Conservation (phyloP, 2,329 filamentous ascomycete genomes). For the Sclerotinia trifoliorum region DNA sequence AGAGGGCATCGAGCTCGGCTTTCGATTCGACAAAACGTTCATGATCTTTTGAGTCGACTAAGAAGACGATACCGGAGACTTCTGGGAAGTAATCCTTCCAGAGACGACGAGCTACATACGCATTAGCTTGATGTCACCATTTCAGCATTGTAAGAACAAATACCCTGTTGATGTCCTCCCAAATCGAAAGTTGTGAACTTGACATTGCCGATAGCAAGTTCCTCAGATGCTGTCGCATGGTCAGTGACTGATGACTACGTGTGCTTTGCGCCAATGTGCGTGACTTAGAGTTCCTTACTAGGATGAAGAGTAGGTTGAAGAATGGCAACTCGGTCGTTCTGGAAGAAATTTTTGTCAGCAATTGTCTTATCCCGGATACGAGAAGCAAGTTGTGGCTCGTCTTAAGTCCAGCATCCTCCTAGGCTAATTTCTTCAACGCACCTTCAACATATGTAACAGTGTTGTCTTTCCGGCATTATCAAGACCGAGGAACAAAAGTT, state of each 20-base stretch:
- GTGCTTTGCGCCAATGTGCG: slow-evolving; percentile 15
- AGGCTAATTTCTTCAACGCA: slow-evolving; percentile 44
- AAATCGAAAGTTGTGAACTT: slow-evolving; percentile 94
- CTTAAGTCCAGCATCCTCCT: neutral
- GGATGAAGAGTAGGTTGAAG: slow-evolving; percentile 89
- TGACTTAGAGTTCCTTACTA: slow-evolving; percentile 52
- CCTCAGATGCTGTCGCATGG: slow-evolving; percentile 68
- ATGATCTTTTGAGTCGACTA: slow-evolving; percentile 95
- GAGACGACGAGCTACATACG: slow-evolving; percentile 72
- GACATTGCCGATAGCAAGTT: slow-evolving; percentile 88
- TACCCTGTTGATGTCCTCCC: slow-evolving; percentile 89
- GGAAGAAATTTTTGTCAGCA: slow-evolving; percentile 29
- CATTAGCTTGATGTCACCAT: slow-evolving; percentile 26
- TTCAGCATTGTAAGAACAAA: slow-evolving; percentile 27
- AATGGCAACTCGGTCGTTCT: slow-evolving; percentile 92
- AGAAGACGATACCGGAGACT: slow-evolving; percentile 94
- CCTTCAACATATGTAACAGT: slow-evolving; percentile 92
- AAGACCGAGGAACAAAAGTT: slow-evolving; percentile 88
- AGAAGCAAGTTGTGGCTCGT: slow-evolving; percentile 17
- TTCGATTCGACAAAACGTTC: slow-evolving; percentile 94
- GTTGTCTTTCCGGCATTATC: slow-evolving; percentile 96
- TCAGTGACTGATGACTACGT: slow-evolving; percentile 34
- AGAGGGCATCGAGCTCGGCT: slow-evolving; percentile 91
- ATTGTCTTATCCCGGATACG: slow-evolving; percentile 2
- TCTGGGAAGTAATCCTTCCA: slow-evolving; percentile 98